A percentile compares a stretch with the other conserved stretches of the same genome.
Conservation (phyloP, 129 eudicot genomes). For the Helichrysum umbraculigerum region DNA sequence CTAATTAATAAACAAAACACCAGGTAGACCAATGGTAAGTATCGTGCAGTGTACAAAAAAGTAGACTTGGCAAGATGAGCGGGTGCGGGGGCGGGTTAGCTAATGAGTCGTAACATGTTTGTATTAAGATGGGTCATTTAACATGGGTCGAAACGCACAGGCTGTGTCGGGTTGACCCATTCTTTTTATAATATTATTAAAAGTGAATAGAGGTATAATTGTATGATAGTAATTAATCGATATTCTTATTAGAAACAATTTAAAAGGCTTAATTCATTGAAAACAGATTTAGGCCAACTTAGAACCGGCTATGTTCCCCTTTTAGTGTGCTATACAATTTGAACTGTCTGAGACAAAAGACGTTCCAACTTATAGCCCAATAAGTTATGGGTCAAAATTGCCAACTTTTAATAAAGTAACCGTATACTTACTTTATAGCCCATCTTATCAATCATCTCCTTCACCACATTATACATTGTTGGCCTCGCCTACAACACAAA, state of each 20-base stretch:
- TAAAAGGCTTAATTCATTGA: not conserved
- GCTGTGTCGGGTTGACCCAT: too few relatives aligned
- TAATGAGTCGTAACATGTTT: not conserved
- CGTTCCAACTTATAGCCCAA: too few relatives aligned
- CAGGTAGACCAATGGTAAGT: not conserved
- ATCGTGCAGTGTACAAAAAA: too few relatives aligned
- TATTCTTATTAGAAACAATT: not conserved
- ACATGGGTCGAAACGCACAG: too few relatives aligned
- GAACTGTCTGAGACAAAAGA: not conserved
- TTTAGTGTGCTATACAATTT: too few relatives aligned
- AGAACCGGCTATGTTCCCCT: not conserved
- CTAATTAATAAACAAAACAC: slow-evolving; percentile 38
- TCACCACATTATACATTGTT: slow-evolving; percentile 79
- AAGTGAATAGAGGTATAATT: too few relatives aligned
- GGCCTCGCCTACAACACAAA: slow-evolving; percentile 72
- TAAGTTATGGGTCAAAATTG: not conserved
- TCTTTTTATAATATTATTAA: too few relatives aligned
- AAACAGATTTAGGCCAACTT: not conserved
- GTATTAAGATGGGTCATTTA: not conserved
- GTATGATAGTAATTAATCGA: not conserved
- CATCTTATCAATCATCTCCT: slow-evolving; percentile 94
- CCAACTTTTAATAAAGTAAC: not conserved
- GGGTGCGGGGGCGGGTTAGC: not conserved
- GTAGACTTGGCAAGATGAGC: not conserved
- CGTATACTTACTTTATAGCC: slow-evolving; percentile 69